These are phyloP conservation scores for Senna siamea DNA, from an alignment of 306 rosid genomes.

Conservation along the genomic window DNA sequence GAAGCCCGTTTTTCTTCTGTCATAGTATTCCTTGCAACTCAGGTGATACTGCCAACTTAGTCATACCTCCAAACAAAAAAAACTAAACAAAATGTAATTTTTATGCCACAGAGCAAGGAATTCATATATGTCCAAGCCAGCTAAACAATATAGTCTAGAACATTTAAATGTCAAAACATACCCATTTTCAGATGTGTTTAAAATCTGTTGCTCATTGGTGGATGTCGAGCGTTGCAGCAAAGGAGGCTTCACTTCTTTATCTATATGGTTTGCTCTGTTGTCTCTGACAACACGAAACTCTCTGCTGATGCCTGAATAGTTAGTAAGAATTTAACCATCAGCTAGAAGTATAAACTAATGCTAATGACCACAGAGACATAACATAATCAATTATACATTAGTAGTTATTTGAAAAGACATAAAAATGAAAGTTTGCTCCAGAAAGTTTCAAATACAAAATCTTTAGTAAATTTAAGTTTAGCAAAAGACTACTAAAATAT, in stretches of 20 bases:
- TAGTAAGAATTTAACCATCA: slow-evolving; percentile 41
- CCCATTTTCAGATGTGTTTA: slow-evolving; percentile 52
- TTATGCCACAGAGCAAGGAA: not conserved
- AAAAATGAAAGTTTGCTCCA: not conserved
- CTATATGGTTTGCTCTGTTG: slow-evolving; percentile 69
- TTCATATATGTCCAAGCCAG: not conserved
- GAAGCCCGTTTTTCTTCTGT: not conserved
- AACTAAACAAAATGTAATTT: not conserved
- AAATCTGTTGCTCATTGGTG: slow-evolving; percentile 37
- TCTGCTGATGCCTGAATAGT: slow-evolving; percentile 67
- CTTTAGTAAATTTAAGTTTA: not conserved
- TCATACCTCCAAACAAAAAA: not conserved
- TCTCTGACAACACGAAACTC: slow-evolving; percentile 96
- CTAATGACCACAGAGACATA: slow-evolving; percentile 4
- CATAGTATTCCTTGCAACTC: not conserved
- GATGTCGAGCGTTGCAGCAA: slow-evolving; percentile 39
- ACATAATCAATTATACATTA: slow-evolving; percentile 1
- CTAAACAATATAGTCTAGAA: not conserved
- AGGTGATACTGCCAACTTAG: not conserved
- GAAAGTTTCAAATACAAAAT: not conserved
- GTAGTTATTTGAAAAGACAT: not conserved
- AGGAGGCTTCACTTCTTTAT: slow-evolving; percentile 71
- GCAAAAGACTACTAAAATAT: not conserved
- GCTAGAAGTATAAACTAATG: slow-evolving; percentile 13
- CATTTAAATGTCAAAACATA: slow-evolving; percentile 25